A percentile compares a stretch with the other conserved stretches of the same genome.
Evolutionary conservation across 345 rosid species (phyloP).

Genomic region (Heritiera fomes): DNA sequence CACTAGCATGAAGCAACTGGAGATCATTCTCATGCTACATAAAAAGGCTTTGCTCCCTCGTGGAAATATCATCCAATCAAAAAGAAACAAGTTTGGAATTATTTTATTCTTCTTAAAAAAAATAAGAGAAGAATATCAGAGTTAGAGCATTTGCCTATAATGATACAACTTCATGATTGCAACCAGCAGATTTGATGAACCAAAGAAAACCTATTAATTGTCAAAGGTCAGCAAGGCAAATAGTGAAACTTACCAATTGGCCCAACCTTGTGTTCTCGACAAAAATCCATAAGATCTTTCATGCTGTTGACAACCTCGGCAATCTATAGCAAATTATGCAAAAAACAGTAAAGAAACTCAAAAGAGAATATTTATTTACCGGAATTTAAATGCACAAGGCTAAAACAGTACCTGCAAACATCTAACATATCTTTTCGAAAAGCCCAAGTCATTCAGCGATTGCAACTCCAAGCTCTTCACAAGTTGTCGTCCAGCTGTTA

Average conservation of each 20-base stretch:
- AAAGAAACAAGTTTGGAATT: background rate
- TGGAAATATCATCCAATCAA: background rate
- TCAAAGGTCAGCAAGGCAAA: background rate
- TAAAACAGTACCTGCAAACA: slow-evolving; percentile 75
- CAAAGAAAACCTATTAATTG: background rate
- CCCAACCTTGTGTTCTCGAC: slow-evolving; percentile 70
- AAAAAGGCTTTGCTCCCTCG: background rate
- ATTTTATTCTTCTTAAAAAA: background rate
- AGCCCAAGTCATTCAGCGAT: slow-evolving; percentile 88
- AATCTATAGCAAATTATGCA: slow-evolving; percentile 44
- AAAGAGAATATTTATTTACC: slow-evolving; percentile 17
- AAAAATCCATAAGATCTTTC: slow-evolving; percentile 93
- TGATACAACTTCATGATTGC: background rate
- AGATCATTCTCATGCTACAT: background rate
- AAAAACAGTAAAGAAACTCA: background rate
- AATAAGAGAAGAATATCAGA: background rate
- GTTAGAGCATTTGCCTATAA: background rate
- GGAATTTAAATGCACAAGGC: slow-evolving; percentile 5
- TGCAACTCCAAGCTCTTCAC: slow-evolving; percentile 87
- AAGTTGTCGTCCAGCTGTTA: slow-evolving; percentile 88
- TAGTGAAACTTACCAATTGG: slow-evolving; percentile 62
- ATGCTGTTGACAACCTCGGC: slow-evolving; percentile 96
- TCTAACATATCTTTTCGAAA: slow-evolving; percentile 93
- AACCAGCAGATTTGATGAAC: background rate
- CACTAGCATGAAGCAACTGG: background rate